These are phyloP conservation scores for Plectosphaerella plurivora DNA, from an alignment of 2,329 filamentous ascomycete genomes.

Conservation along the genomic window DNA sequence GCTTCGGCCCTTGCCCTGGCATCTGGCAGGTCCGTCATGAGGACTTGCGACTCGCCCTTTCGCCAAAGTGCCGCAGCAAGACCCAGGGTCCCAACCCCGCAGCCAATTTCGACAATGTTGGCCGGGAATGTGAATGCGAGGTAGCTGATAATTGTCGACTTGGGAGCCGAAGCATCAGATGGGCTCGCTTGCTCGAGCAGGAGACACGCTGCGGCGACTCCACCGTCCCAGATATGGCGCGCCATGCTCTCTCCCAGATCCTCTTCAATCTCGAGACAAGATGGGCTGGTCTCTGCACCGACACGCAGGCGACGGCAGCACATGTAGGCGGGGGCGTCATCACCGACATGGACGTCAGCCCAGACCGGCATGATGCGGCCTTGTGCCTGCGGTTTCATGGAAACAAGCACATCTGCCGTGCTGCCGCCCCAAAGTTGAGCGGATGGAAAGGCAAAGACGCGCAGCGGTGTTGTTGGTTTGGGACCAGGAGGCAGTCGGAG, in stretches of 20 bases:
- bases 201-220: slow-evolving; percentile 38
- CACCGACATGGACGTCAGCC: slow-evolving; percentile 21
- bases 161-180: background rate
- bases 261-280: slow-evolving; percentile 42
- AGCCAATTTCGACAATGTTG: slow-evolving; percentile 50
- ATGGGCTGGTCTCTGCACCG: slow-evolving; percentile 15
- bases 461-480: background rate
- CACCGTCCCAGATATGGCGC: slow-evolving; percentile 56
- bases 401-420: background rate
- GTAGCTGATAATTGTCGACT: background rate
- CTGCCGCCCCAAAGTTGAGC: slow-evolving; percentile 1
- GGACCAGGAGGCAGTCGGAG: slow-evolving; percentile 13
- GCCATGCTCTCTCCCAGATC: slow-evolving; percentile 58
- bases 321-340: slow-evolving; percentile 12
- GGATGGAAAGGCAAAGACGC: slow-evolving; percentile 1
- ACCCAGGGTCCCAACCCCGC: slow-evolving; percentile 52
- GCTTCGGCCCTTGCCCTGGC: slow-evolving; percentile 42
- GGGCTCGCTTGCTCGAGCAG: slow-evolving; percentile 18
- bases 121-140: slow-evolving; percentile 23
- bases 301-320: slow-evolving; percentile 25
- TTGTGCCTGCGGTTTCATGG: slow-evolving; percentile 4
- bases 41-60: slow-evolving; percentile 18
- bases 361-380: slow-evolving; percentile 42
- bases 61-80: slow-evolving; percentile 38
- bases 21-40: slow-evolving; percentile 52